Conservation (phyloP, 768 basidiomycete genomes). For the Boletus coccyginus region DNA sequence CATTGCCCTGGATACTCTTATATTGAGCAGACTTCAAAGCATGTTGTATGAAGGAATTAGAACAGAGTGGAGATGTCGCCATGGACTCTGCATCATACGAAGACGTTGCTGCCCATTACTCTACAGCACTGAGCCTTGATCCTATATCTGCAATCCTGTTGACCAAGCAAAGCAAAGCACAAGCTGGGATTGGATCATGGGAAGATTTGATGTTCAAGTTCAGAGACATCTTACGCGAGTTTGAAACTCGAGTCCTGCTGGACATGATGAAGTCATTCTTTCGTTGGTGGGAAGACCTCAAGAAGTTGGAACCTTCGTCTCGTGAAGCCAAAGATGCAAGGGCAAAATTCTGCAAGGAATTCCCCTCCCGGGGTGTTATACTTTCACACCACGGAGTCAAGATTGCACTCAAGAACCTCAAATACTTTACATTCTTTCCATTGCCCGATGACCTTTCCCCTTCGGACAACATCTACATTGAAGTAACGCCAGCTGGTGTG, state of each 20-base stretch:
- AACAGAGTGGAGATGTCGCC: no score
- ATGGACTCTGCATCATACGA: no score
- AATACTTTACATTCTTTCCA: constrained; percentile 49
- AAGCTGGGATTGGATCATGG: no score
- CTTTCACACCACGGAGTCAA: not conserved
- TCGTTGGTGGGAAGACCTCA: constrained; percentile 6
- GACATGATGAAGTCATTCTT: constrained; percentile 9
- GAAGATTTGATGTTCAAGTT: not conserved
- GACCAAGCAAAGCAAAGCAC: no score
- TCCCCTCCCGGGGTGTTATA: constrained; percentile 46
- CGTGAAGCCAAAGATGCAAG: not conserved
- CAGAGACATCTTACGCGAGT: constrained; percentile 7
- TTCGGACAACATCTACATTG: constrained; percentile 62
- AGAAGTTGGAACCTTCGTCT: not conserved
- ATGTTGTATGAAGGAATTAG: no score
- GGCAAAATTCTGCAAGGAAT: constrained; percentile 28
- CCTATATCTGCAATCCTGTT: no score
- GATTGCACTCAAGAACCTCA: constrained; percentile 57
- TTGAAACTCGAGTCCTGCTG: constrained; percentile 5
- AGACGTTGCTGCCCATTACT: no score
- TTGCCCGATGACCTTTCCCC: constrained; percentile 77
- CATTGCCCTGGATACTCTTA: no score
- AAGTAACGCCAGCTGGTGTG: constrained; percentile 52
- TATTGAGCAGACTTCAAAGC: no score
- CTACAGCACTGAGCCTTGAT: no score